Percentiles rank a stretch among this genome's conserved stretches.
These are phyloP conservation scores for Rutidosis leptorrhynchoides DNA, from an alignment of 129 eudicot genomes.

Conservation along the genomic window DNA sequence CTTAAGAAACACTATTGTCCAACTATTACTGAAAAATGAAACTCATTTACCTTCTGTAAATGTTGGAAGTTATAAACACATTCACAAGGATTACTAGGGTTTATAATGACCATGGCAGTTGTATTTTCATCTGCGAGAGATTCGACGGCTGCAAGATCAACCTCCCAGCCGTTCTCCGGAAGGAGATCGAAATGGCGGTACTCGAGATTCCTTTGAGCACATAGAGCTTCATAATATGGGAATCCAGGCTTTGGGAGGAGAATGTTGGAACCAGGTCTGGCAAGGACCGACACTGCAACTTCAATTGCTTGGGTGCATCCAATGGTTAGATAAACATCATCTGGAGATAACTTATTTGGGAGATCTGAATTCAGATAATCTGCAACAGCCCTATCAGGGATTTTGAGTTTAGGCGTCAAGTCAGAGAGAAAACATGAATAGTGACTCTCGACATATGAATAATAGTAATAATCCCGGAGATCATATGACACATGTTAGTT, in stretches of 20 bases:
- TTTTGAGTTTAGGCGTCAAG: slow-evolving; percentile 42
- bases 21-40: not conserved
- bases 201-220: slow-evolving; percentile 81
- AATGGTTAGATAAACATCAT: slow-evolving; percentile 82
- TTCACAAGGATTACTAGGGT: slow-evolving; percentile 98
- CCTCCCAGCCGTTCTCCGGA: slow-evolving; percentile 74
- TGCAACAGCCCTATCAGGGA: no score
- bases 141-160: slow-evolving; percentile 56
- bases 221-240: slow-evolving; percentile 82
- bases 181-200: slow-evolving; percentile 65
- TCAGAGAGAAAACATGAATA: not conserved
- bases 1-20: no score
- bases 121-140: slow-evolving; percentile 66
- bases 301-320: slow-evolving; percentile 98
- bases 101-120: slow-evolving; percentile 74
- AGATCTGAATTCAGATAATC: no score
- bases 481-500: no score
- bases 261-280: slow-evolving; percentile 72
- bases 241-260: slow-evolving; percentile 90
- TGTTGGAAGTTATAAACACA: slow-evolving; percentile 76
- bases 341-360: slow-evolving; percentile 58
- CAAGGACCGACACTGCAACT: slow-evolving; percentile 58
- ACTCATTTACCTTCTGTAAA: slow-evolving; percentile 48
- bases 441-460: no score
- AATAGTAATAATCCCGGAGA: no score